Percentiles rank a stretch among this genome's conserved stretches.
phyloP scores from a whole-genome alignment of 768 basidiomycete genomes.

The Lentinus tigrinus region DNA sequence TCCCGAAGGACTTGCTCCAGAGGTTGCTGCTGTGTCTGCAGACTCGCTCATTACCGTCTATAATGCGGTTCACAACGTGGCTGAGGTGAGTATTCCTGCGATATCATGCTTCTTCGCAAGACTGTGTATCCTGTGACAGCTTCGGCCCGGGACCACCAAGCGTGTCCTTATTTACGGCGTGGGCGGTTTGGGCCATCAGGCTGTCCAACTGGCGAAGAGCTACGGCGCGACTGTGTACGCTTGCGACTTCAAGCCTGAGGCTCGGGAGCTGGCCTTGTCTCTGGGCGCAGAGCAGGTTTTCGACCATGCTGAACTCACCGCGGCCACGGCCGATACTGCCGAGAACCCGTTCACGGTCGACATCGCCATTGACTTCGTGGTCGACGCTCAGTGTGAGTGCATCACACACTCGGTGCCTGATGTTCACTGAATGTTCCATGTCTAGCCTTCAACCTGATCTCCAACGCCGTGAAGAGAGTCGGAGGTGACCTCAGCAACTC shows the following conservation, averaged over 20 bases:
- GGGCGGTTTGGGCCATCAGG: slow-evolving; percentile 31
- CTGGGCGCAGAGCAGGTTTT: slow-evolving; percentile 10
- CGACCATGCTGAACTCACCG: neutral
- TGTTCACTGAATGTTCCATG: too few species aligned
- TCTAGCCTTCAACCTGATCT: neutral
- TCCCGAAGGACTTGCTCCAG: slow-evolving; percentile 4
- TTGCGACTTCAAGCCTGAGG: slow-evolving; percentile 10
- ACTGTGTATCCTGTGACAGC: neutral
- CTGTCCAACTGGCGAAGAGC: slow-evolving; percentile 14
- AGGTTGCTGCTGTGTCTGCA: neutral
- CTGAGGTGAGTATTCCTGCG: neutral
- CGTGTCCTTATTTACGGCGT: slow-evolving; percentile 37
- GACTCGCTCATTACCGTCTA: slow-evolving; percentile 9
- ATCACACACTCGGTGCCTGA: too few species aligned
- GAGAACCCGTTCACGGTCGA: slow-evolving; percentile 9
- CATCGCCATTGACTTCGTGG: slow-evolving; percentile 10
- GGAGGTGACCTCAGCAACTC: neutral
- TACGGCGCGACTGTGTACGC: slow-evolving; percentile 13
- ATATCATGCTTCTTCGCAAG: too few species aligned
- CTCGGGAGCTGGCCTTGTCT: slow-evolving; percentile 5
- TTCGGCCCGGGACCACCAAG: slow-evolving; percentile 4
- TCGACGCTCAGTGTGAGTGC: slow-evolving; percentile 6
- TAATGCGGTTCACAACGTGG: slow-evolving; percentile 8
- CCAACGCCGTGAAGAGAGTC: neutral
- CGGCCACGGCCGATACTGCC: neutral